phyloP scores from a whole-genome alignment of 805 yeast species.

The Pichia eremophila region DNA sequence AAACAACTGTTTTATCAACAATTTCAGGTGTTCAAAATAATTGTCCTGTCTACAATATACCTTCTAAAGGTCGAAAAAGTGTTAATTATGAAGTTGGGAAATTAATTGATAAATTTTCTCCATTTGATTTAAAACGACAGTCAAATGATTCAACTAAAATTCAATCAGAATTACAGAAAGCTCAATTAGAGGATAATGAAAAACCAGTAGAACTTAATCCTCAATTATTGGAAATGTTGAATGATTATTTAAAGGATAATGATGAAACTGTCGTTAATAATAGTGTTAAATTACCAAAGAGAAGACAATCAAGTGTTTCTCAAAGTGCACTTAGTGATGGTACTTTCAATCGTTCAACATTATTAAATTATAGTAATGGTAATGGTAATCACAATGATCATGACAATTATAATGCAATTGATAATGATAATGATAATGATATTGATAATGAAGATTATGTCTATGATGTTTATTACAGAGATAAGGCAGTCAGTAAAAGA shows the following conservation, averaged over 20 bases:
- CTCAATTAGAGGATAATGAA: background rate
- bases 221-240: constrained; percentile 68
- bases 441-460: constrained; percentile 55
- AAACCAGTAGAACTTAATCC: constrained; percentile 34
- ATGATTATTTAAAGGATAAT: constrained; percentile 42
- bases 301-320: constrained; percentile 21
- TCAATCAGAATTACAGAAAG: background rate
- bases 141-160: background rate
- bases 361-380: background rate
- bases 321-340: constrained; percentile 19
- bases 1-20: constrained; percentile 15
- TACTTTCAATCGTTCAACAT: no score
- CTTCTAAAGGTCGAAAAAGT: constrained; percentile 4
- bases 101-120: background rate
- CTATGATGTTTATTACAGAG: constrained; percentile 78
- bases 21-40: background rate
- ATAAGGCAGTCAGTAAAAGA: constrained; percentile 38
- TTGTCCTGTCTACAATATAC: constrained; percentile 18
- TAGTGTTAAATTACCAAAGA: constrained; percentile 19
- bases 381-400: background rate
- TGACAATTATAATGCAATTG: background rate
- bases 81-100: background rate
- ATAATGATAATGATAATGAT: constrained; percentile 3
- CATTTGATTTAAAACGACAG: background rate
- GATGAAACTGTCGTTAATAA: constrained; percentile 11